These are phyloP conservation scores for Bertia moriformis DNA, from an alignment of 2,329 filamentous ascomycete genomes.

Conservation along the genomic window DNA sequence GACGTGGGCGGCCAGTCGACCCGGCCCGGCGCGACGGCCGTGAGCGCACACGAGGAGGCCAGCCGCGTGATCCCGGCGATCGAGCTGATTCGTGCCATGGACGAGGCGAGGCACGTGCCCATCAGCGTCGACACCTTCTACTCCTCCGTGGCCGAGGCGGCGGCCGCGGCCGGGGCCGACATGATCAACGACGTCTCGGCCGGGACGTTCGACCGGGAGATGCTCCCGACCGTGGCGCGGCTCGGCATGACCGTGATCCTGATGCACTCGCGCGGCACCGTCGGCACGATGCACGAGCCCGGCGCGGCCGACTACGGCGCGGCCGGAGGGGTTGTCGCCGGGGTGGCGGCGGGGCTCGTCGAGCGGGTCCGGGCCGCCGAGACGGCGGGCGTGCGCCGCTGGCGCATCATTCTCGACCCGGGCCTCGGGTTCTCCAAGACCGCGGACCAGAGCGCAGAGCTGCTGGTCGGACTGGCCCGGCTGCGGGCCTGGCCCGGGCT, in stretches of 20 bases:
- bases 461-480: conserved; percentile 54
- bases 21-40: conserved; percentile 36
- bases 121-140: conserved; percentile 52
- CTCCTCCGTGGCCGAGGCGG: conserved; percentile 39
- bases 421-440: conserved; percentile 90
- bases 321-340: conserved; percentile 33
- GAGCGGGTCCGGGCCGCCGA: conserved; percentile 59
- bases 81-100: conserved; percentile 30
- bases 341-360: conserved; percentile 39
- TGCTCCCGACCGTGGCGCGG: conserved; percentile 42
- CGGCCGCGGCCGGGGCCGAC: conserved; percentile 44
- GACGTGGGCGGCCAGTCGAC: conserved; percentile 57
- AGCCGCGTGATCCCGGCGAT: conserved; percentile 40
- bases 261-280: conserved; percentile 62
- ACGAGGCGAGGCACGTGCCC: conserved; percentile 30
- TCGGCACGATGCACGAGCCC: conserved; percentile 56
- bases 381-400: conserved; percentile 68
- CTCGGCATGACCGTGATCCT: conserved; percentile 48
- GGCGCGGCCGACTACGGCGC: conserved; percentile 20
- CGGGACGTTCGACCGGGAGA: conserved; percentile 39
- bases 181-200: conserved; percentile 57
- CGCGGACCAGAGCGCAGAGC: conserved; percentile 63
- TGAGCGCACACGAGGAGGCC: conserved; percentile 40
- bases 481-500: conserved; percentile 52
- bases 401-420: conserved; percentile 89